Evolutionary conservation across 2,329 filamentous ascomycete species (phyloP), one percentile per base, ranked within the genome.

Genomic region (Truncatella angustata): DNA sequence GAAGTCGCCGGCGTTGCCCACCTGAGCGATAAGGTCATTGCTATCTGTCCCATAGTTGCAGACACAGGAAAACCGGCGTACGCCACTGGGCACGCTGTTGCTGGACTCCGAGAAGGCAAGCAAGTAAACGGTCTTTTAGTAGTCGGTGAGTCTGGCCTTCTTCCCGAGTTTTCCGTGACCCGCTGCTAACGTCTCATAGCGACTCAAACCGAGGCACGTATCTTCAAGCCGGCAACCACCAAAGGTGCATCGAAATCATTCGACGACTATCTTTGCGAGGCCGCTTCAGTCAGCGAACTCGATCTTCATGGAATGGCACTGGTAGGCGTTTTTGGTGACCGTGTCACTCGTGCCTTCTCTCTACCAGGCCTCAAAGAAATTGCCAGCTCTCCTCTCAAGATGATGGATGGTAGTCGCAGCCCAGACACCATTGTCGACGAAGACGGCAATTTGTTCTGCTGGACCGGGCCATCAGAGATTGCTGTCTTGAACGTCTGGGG

Each of bases 171-270:
- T 12, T 26, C 24, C 6, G n/a, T 14, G n/a, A 26, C 40, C 11
- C 30, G 35, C 39, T 34, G 50, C 67, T 73, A 57, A 74, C 51
- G 47, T 21, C 30, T 3, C 16, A 60, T 60, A 93, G 69, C 80
- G 1, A 82, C 80, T 1, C 76, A 80, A 67, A 90, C 86, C 1
- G 90, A 91, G 60, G 87, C 86, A n/a, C 85, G 92, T 51, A 85
- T 99, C 45, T 96, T 97, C 76, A 90, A 86, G 58, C 93, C 94
- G 0, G 86, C 91, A 3, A 83, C 82, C 1, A 79, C 86, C 18
- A 97, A 96, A 71, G 94, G 93, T n/a, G 92, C 93, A 0, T 90
- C 91, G 51, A 96, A 94, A 62, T 85, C 86, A 1, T 97, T 94
- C 71, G 91, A 96, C 62, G 85, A 90, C 59, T 83, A 76, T 54